Percentiles rank a stretch among this genome's conserved stretches.
Evolutionary conservation across 306 rosid genomes (phyloP).

Genomic region (Calophaca sinica): DNA sequence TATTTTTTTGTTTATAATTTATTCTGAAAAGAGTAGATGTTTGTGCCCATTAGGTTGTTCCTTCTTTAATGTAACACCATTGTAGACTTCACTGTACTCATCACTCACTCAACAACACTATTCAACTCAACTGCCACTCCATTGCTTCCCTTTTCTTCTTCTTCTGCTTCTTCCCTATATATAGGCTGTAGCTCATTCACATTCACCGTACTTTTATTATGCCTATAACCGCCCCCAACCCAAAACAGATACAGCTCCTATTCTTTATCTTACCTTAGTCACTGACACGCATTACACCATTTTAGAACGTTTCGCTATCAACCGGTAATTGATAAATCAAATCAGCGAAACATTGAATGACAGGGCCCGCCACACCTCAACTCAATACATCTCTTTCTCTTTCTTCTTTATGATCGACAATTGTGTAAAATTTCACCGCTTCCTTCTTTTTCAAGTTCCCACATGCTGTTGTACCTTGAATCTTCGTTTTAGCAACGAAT

Average conservation of each 20-base stretch:
- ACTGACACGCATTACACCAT: constrained; percentile 42
- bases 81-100: neutral
- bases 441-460: constrained; percentile 27
- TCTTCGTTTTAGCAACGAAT: constrained; percentile 44
- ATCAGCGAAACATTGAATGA: constrained; percentile 26
- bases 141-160: neutral
- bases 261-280: constrained; percentile 36
- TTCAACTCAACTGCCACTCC: constrained; percentile 29
- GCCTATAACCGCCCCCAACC: constrained; percentile 39
- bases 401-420: constrained; percentile 20
- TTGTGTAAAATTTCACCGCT: constrained; percentile 2
- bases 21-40: too few species aligned
- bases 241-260: constrained; percentile 42
- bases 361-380: constrained; percentile 18
- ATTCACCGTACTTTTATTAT: neutral
- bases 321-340: constrained; percentile 24
- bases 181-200: neutral
- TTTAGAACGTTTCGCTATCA: constrained; percentile 44
- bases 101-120: neutral
- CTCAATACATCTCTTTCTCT: constrained; percentile 15
- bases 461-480: constrained; percentile 42
- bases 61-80: constrained; percentile 29
- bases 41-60: constrained; percentile 31
- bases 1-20: too few species aligned
- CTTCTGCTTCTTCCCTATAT: neutral